Evolutionary conservation across 768 basidiomycete genomes (phyloP).

Genomic region (Suillus luteus): DNA sequence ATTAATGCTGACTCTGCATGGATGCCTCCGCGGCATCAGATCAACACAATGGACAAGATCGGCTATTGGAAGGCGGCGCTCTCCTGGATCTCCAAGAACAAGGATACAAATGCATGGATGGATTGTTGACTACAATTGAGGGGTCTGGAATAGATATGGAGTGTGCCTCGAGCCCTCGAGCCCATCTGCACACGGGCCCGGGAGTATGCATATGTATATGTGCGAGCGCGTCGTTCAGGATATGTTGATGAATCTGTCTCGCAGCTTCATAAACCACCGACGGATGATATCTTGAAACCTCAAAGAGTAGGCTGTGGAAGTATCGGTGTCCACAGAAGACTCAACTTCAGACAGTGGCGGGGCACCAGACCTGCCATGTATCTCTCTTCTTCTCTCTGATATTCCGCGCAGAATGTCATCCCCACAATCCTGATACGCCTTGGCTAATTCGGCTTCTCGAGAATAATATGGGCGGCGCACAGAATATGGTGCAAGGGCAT

Average conservation of each 20-base stretch:
- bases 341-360: slow-evolving; percentile 10
- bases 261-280: slow-evolving; percentile 27
- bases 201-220: slow-evolving; percentile 1
- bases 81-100: background rate
- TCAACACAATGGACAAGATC: slow-evolving; percentile 13
- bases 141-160: background rate
- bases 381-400: slow-evolving; percentile 25
- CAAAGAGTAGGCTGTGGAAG: slow-evolving; percentile 11
- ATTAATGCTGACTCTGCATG: slow-evolving; percentile 15
- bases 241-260: slow-evolving; percentile 11
- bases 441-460: slow-evolving; percentile 58
- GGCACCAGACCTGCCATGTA: background rate
- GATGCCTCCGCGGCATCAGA: slow-evolving; percentile 28
- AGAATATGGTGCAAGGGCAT: slow-evolving; percentile 75
- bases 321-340: slow-evolving; percentile 15
- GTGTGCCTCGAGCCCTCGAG: slow-evolving; percentile 8
- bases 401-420: slow-evolving; percentile 53
- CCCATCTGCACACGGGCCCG: background rate
- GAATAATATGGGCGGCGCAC: slow-evolving; percentile 68
- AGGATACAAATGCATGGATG: slow-evolving; percentile 8
- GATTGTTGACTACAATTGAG: slow-evolving; percentile 14
- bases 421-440: slow-evolving; percentile 50
- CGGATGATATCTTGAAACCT: slow-evolving; percentile 32
- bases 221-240: background rate
- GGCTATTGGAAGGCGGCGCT: slow-evolving; percentile 16